Base-by-base conservation (phyloP, 345 rosid species). In the Combretum micranthum region DNA sequence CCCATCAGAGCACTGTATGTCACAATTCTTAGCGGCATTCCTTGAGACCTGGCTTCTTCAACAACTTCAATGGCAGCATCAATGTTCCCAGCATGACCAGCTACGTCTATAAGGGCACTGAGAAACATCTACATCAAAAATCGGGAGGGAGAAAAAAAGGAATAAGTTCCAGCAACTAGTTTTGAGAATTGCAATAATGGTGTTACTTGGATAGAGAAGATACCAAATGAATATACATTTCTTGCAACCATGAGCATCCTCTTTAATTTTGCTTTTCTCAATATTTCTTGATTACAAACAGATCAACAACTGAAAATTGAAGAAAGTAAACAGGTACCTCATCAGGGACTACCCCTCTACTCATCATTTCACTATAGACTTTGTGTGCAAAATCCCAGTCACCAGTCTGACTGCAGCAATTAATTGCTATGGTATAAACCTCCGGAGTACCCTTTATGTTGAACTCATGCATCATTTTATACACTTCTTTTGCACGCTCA, bases 1-100 rank as follows among this genome's bases (percentile, higher is more conserved):
- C 98, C 98, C 98, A 92, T 92, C 74, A 92, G 72, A 57, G 98
- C 86, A 79, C 98, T 88, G 67, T 88, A 92, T 67, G 90, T 65
- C 71, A 92, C 60, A 44, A 80, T 81, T 71, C 96, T 95, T 70
- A 73, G 71, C 59, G 48, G 80, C 56, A 70, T 71, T 66, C 90
- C 90, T 59, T 73, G 76, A 64, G 61, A 68, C 75, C 69, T 77
- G 51, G 93, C 93, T 69, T 80, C 90, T 62, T 70, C 75, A 47
- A 86, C 64, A 57, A 81, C 66, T 17, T 86, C 79, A 67, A 92
- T 86, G 62, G 96, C 95, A 63, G 81, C 78, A 58, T 88, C 90
- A 66, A 92, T 49, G 66, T 77, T 77, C 61, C 84, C 84, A 65
- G 93, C 83, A 77, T 88, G 95, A 26, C 96, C 98, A 5, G 96